Base-by-base conservation (phyloP, 257 asterid genomes). In the Penstemon eatonii region DNA sequence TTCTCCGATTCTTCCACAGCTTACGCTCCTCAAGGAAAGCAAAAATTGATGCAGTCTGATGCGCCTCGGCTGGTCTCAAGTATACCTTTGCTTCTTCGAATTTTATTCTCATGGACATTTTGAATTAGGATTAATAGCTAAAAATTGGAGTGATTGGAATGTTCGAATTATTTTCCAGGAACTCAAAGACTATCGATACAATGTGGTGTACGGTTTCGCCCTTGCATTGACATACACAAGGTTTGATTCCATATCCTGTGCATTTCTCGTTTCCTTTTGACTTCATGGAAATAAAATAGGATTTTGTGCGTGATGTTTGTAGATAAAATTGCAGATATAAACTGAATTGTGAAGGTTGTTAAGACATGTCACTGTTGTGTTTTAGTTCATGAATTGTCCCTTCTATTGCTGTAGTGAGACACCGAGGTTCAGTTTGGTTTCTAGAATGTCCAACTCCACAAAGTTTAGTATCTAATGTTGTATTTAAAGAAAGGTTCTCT, bases 161-260 rank as follows among this genome's bases (percentile, higher is more conserved):
- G 44, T 70, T 50, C 70, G 44, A 58, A 56, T 72, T 64, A 66
- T 65, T 66, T 33, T 15, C 8, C 68, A 90, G 96, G 84, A 75
- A 74, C 77, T 68, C 84, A 6, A 60, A 82, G 85, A 80, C 70
- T 79, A 64, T 71, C 81, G 1, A 43, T 88, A 57, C 78, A 45
- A 72, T 85, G 95, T 73, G 89, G 87, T 9, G 95, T 90, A 64
- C 77, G 36, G 59, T 90, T 93, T 85, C 94, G 97, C 62, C 98
- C 98, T 68, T 93, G 98, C 88, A 93, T 93, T 60, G 98, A 93
- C 78, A 88, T 93, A 79, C 98, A 90, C 88, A 85, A 90, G 97
- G 98, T 93, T 71, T 44, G 69, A 49, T 71, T 44, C 57, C n/a
- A 12, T 70, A 47, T 67, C 61, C 67, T 52, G 18, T 59, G 40